phyloP scores from a whole-genome alignment of 192 early-diverging fungal species.

The Gryganskiella cystojenkinii region DNA sequence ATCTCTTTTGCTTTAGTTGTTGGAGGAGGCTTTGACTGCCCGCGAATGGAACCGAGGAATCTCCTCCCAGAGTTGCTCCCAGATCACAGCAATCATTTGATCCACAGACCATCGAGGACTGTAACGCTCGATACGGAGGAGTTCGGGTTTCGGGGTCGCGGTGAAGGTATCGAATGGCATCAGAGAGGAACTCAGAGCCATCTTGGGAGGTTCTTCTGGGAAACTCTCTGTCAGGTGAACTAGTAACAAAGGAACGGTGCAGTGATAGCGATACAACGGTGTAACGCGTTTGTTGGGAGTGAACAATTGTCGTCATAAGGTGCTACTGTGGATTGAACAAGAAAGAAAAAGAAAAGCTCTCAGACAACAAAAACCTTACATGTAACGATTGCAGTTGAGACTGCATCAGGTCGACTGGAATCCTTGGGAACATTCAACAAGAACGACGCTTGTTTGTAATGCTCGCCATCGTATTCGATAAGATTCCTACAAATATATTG shows the following conservation, averaged over 20 bases:
- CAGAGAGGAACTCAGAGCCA: constrained; percentile 22
- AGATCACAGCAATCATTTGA: constrained; percentile 25
- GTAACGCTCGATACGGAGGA: constrained; percentile 20
- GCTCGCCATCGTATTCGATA: constrained; percentile 27
- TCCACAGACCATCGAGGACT: constrained; percentile 41
- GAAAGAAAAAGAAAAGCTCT: neutral
- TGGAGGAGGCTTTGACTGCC: no score
- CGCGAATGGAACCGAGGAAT: constrained; percentile 27
- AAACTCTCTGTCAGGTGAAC: constrained; percentile 30
- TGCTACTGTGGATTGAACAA: neutral
- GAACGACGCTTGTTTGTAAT: constrained; percentile 27
- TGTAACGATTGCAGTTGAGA: constrained; percentile 21
- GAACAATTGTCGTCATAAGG: no score
- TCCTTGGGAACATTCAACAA: constrained; percentile 17
- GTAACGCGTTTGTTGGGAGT: no score
- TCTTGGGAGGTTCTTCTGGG: constrained; percentile 32
- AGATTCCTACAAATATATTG: constrained; percentile 17
- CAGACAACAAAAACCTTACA: constrained; percentile 4
- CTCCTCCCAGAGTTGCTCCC: constrained; percentile 41
- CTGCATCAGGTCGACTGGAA: neutral
- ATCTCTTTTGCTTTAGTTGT: no score
- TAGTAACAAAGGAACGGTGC: no score
- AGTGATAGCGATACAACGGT: no score
- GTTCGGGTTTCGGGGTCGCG: constrained; percentile 12
- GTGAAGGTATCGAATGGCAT: constrained; percentile 3